Evolutionary conservation across 148 eudicot genomes (phyloP).

Genomic region (Dianthus caryophyllus): DNA sequence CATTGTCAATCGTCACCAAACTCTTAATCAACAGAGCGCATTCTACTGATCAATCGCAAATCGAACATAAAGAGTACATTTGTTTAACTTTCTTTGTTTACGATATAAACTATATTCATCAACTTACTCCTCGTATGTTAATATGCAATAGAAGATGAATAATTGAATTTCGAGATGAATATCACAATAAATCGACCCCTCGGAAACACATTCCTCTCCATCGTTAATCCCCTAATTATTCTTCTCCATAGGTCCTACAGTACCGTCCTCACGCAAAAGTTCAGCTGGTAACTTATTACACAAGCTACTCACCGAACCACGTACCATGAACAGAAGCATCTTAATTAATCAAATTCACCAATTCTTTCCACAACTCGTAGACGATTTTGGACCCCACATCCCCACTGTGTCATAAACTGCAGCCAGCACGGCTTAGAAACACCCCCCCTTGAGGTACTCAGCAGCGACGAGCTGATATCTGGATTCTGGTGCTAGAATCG

Average conservation of each 20-base stretch:
- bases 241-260: constrained; percentile 97
- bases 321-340: constrained; percentile 40
- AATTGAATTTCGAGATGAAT: background rate
- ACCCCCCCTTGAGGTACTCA: constrained; percentile 60
- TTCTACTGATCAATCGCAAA: too few relatives aligned
- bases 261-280: constrained; percentile 70
- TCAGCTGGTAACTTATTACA: constrained; percentile 59
- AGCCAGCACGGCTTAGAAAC: constrained; percentile 66
- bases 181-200: background rate
- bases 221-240: constrained; percentile 77
- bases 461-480: constrained; percentile 75
- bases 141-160: background rate
- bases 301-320: constrained; percentile 33
- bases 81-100: too few relatives aligned
- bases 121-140: background rate
- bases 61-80: too few relatives aligned
- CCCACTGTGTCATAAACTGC: constrained; percentile 89
- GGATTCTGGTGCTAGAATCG: constrained; percentile 58
- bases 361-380: constrained; percentile 56
- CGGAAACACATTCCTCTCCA: constrained; percentile 27
- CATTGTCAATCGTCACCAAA: too few relatives aligned
- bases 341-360: constrained; percentile 53
- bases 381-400: constrained; percentile 59
- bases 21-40: too few relatives aligned
- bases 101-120: too few relatives aligned